phyloP scores from a whole-genome alignment of 2,329 filamentous ascomycete species.

The Fusarium mexicanum region DNA sequence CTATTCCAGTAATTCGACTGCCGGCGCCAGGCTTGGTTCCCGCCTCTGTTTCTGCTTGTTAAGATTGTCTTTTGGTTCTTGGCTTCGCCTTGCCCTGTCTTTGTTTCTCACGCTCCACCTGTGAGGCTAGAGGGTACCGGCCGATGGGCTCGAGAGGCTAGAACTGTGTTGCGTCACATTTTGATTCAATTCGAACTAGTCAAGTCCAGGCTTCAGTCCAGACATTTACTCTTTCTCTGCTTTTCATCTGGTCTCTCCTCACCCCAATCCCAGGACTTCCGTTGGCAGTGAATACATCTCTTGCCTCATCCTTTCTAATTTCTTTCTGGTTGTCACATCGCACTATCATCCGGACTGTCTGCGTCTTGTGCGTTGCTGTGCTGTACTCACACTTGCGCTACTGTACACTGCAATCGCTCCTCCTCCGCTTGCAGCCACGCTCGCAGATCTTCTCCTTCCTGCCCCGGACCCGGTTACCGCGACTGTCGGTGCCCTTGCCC shows the following conservation, averaged over 20 bases:
- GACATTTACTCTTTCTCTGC: not conserved
- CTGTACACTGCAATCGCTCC: constrained; percentile 26
- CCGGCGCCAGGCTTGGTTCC: constrained; percentile 35
- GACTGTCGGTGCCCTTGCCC: constrained; percentile 34
- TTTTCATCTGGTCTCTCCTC: constrained; percentile 1
- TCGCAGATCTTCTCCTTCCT: constrained; percentile 39
- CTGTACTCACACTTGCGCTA: not conserved
- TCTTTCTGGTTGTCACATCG: constrained; percentile 13
- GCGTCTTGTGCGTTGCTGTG: not conserved
- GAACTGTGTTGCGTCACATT: constrained; percentile 4
- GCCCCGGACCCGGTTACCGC: constrained; percentile 38
- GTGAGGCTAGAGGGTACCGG: constrained; percentile 7
- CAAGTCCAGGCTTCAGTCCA: not conserved
- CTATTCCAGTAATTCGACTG: constrained; percentile 25
- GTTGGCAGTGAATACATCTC: not conserved
- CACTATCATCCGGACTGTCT: constrained; percentile 16
- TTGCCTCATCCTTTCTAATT: not conserved
- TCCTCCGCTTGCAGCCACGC: constrained; percentile 40
- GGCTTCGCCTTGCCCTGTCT: constrained; percentile 20
- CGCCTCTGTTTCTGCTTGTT: constrained; percentile 7
- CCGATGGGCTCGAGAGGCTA: not conserved
- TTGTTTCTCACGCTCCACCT: constrained; percentile 10
- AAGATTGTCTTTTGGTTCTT: constrained; percentile 7
- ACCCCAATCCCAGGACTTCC: not conserved
- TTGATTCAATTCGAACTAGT: constrained; percentile 1